A percentile compares a stretch with the other conserved stretches of the same genome.
Conservation (phyloP, 2,329 filamentous ascomycete species). For the Beauveria sp. region DNA sequence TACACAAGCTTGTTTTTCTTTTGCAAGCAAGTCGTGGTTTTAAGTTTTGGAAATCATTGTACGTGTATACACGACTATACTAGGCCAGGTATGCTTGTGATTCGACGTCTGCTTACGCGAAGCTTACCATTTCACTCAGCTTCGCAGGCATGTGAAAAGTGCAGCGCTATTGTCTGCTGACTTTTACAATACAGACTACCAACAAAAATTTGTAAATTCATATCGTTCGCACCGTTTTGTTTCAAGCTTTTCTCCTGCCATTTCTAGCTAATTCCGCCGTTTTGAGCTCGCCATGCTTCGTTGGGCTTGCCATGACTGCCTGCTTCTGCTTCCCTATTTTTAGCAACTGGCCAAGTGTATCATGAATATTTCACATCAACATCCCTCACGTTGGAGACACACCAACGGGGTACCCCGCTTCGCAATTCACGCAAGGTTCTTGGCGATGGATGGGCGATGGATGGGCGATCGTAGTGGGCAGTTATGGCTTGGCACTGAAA, state of each 20-base stretch:
- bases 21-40: too few species aligned
- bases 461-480: background rate
- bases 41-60: too few species aligned
- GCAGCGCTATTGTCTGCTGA: too few species aligned
- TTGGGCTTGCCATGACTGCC: background rate
- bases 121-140: too few species aligned
- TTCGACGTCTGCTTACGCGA: too few species aligned
- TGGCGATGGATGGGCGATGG: background rate
- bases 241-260: background rate
- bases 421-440: background rate
- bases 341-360: background rate
- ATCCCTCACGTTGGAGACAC: background rate
- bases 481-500: constrained; percentile 2
- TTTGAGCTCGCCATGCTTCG: background rate
- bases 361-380: background rate
- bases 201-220: too few species aligned
- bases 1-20: too few species aligned
- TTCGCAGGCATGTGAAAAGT: too few species aligned
- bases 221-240: too few species aligned
- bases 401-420: background rate
- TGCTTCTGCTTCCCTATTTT: background rate
- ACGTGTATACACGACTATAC: too few species aligned
- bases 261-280: background rate
- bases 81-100: too few species aligned
- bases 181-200: too few species aligned